phyloP scores from a whole-genome alignment of 2,329 filamentous ascomycete genomes.

The Pyrenochaeta sp. region DNA sequence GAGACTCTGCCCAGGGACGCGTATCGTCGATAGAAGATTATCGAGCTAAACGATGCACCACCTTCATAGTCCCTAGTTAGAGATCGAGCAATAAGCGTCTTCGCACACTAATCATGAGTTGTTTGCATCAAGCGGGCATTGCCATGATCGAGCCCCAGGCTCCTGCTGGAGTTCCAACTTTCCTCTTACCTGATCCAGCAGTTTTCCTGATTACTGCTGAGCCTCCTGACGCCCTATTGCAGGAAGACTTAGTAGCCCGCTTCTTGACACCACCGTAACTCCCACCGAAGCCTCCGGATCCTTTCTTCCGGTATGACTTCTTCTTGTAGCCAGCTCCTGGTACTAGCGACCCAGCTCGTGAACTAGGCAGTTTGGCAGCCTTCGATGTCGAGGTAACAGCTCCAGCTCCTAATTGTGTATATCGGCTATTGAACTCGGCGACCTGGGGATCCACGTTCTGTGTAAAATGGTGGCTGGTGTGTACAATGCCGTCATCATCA shows the following conservation, averaged over 20 bases:
- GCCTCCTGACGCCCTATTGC: conserved; percentile 21
- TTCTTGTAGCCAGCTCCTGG: conserved; percentile 26
- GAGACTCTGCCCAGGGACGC: too few species aligned
- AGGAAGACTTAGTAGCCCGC: conserved; percentile 17
- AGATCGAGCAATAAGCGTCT: background rate
- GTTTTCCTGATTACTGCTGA: conserved; percentile 13
- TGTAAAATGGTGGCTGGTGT: conserved; percentile 42
- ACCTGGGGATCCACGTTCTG: conserved; percentile 36
- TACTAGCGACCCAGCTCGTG: conserved; percentile 24
- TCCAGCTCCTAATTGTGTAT: conserved; percentile 27
- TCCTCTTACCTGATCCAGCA: conserved; percentile 17
- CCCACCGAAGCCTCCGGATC: conserved; percentile 26
- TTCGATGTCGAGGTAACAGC: conserved; percentile 16
- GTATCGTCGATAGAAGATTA: too few species aligned
- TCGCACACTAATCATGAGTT: background rate
- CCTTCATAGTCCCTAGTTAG: background rate
- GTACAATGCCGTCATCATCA: conserved; percentile 28
- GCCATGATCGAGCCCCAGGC: conserved; percentile 33
- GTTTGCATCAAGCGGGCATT: conserved; percentile 35
- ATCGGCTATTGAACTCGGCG: conserved; percentile 38
- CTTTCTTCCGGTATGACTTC: conserved; percentile 19
- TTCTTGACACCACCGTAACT: conserved; percentile 30
- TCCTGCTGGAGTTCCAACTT: conserved; percentile 11
- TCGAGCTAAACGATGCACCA: too few species aligned
- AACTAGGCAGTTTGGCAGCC: conserved; percentile 13